Evolutionary conservation across 2,329 filamentous ascomycete genomes (phyloP).

Genomic region (Ascochyta rabiei): DNA sequence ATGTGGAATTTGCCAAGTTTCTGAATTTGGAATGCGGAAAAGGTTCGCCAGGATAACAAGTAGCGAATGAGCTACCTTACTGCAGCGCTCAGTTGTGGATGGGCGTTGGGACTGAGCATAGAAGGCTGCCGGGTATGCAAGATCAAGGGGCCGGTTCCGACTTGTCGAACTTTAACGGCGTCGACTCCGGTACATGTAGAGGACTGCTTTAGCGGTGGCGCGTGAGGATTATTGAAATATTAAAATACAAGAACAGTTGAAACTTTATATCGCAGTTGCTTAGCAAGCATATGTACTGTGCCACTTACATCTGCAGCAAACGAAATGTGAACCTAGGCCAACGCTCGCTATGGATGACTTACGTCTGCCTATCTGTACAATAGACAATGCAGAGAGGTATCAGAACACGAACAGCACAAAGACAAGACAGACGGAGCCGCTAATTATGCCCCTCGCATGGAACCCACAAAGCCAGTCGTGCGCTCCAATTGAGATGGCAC

Average conservation of each 20-base stretch:
- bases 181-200: neutral
- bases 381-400: conserved; percentile 19
- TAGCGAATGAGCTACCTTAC: neutral
- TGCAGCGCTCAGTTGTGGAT: neutral
- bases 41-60: neutral
- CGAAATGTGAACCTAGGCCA: conserved; percentile 13
- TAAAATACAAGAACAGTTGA: conserved; percentile 1
- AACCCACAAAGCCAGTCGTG: conserved; percentile 13
- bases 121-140: neutral
- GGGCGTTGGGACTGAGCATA: neutral
- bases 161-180: neutral
- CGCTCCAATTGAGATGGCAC: conserved; percentile 6
- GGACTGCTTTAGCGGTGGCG: neutral
- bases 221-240: neutral
- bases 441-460: conserved; percentile 14
- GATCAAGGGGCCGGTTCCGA: conserved; percentile 2
- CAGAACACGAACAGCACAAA: conserved; percentile 18
- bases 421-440: conserved; percentile 15
- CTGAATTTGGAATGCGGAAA: neutral
- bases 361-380: conserved; percentile 14
- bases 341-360: conserved; percentile 15
- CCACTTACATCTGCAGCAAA: conserved; percentile 5
- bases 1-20: neutral
- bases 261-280: conserved; percentile 13
- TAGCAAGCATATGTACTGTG: conserved; percentile 17